Percentiles rank a stretch among this genome's conserved stretches.
phyloP scores from a whole-genome alignment of 2,329 filamentous ascomycete species.

The Fusarium nelsonii region DNA sequence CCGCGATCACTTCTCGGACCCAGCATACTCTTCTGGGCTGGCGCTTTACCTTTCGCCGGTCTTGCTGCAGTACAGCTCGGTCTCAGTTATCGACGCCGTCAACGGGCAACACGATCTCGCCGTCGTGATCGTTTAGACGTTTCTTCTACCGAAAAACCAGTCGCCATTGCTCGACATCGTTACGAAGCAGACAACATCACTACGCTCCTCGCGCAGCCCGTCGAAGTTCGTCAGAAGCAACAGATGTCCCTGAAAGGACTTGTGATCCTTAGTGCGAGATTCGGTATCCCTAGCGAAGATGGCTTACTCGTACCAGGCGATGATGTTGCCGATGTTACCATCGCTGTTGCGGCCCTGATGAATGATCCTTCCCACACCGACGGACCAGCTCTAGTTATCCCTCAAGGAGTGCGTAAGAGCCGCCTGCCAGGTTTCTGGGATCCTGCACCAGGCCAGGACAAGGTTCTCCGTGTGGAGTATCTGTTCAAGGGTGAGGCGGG shows the following conservation, averaged over 20 bases:
- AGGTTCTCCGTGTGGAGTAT: constrained; percentile 62
- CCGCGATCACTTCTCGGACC: constrained; percentile 46
- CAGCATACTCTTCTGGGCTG: constrained; percentile 55
- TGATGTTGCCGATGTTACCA: constrained; percentile 64
- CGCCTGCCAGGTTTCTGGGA: constrained; percentile 65
- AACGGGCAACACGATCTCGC: constrained; percentile 13
- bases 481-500: constrained; percentile 54
- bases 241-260: constrained; percentile 55
- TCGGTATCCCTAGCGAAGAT: constrained; percentile 55
- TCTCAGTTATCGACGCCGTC: constrained; percentile 32
- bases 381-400: constrained; percentile 54
- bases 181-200: constrained; percentile 61
- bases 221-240: constrained; percentile 56
- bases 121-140: constrained; percentile 19
- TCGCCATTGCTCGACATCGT: constrained; percentile 52
- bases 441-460: constrained; percentile 58
- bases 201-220: constrained; percentile 56
- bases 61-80: constrained; percentile 55
- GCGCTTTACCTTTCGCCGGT: constrained; percentile 56
- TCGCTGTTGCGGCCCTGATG: constrained; percentile 61
- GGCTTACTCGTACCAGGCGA: constrained; percentile 52
- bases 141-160: constrained; percentile 32
- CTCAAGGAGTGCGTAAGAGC: constrained; percentile 57
- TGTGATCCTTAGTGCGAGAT: constrained; percentile 64
- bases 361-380: constrained; percentile 45